phyloP scores from a whole-genome alignment of 2,329 filamentous ascomycete species.

The Ramichloridium luteum region DNA sequence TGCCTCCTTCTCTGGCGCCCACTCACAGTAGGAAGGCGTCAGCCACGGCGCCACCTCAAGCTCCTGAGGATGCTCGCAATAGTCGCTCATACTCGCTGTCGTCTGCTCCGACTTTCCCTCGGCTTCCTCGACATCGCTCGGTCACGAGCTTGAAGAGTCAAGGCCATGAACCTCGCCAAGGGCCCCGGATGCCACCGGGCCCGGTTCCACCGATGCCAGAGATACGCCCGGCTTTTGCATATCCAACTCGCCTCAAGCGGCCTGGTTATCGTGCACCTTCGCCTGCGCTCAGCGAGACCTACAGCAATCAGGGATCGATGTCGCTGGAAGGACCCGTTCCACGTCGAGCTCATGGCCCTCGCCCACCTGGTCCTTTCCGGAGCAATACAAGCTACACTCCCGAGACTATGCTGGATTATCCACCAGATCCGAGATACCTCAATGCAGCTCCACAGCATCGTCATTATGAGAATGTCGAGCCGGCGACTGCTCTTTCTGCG shows the following conservation, averaged over 20 bases:
- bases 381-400: neutral
- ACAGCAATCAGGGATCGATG: conserved; percentile 16
- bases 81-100: conserved; percentile 34
- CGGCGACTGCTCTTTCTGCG: too few species aligned
- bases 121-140: conserved; percentile 32
- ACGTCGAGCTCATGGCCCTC: conserved; percentile 5
- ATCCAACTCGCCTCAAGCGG: conserved; percentile 31
- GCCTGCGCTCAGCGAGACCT: conserved; percentile 32
- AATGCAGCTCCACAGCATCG: conserved; percentile 10
- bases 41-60: conserved; percentile 12
- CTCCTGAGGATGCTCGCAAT: conserved; percentile 21
- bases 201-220: conserved; percentile 23
- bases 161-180: conserved; percentile 23
- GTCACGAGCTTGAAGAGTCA: conserved; percentile 33
- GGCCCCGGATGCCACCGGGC: conserved; percentile 20
- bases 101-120: conserved; percentile 24
- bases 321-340: conserved; percentile 13
- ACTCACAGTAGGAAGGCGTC: conserved; percentile 12
- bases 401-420: conserved; percentile 19
- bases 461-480: too few species aligned
- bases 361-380: neutral
- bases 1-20: conserved; percentile 29
- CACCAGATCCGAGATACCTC: conserved; percentile 12
- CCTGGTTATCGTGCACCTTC: conserved; percentile 32
- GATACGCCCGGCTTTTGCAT: conserved; percentile 29